These are phyloP conservation scores for Colletotrichum eleusines DNA, from an alignment of 2,329 filamentous ascomycete species.

Conservation along the genomic window DNA sequence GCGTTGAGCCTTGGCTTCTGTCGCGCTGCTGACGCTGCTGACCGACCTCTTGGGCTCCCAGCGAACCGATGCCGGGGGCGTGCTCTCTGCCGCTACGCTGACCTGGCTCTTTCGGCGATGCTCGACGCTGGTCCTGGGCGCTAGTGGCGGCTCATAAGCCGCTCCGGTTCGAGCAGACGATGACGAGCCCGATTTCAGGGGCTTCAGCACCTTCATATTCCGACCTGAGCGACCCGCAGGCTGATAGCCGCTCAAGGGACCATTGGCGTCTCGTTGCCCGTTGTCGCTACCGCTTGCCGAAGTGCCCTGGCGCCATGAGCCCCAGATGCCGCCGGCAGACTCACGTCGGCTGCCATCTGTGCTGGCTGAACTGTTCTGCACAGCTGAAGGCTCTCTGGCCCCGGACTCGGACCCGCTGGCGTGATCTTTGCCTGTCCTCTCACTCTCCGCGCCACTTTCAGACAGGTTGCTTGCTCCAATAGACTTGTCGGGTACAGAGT, in stretches of 20 bases:
- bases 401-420: slow-evolving; percentile 35
- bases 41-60: slow-evolving; percentile 68
- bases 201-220: slow-evolving; percentile 91
- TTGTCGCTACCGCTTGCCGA: slow-evolving; percentile 64
- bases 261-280: slow-evolving; percentile 62
- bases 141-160: slow-evolving; percentile 64
- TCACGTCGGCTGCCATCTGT: slow-evolving; percentile 54
- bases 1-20: slow-evolving; percentile 45
- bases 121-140: slow-evolving; percentile 61
- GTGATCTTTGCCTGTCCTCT: slow-evolving; percentile 49
- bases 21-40: slow-evolving; percentile 53
- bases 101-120: slow-evolving; percentile 67
- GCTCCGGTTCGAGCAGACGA: slow-evolving; percentile 63
- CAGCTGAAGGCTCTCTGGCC: slow-evolving; percentile 9
- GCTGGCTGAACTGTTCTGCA: slow-evolving; percentile 33
- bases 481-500: slow-evolving; percentile 52
- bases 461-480: slow-evolving; percentile 53
- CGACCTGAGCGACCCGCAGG: slow-evolving; percentile 71
- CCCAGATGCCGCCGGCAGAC: slow-evolving; percentile 72
- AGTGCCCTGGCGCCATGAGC: slow-evolving; percentile 75
- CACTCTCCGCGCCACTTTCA: slow-evolving; percentile 60
- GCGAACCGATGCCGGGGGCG: slow-evolving; percentile 58
- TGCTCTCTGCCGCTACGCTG: slow-evolving; percentile 64
- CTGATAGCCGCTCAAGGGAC: slow-evolving; percentile 75
- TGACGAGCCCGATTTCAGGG: slow-evolving; percentile 71